These are phyloP conservation scores for Ambrosia hybrid DNA, from an alignment of 140 eudicot genomes.

Conservation along the genomic window DNA sequence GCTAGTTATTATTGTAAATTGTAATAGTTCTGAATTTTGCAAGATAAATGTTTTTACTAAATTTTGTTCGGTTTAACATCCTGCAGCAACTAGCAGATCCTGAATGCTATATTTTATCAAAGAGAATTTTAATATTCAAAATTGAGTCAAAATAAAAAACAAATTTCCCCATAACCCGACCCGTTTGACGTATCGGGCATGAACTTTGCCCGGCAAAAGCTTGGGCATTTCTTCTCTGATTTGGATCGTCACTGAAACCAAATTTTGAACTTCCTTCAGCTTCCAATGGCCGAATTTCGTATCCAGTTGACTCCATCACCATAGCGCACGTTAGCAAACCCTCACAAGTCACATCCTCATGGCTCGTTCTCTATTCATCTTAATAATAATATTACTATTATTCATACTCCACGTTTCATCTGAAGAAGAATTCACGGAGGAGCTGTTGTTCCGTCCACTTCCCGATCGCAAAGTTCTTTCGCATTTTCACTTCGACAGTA, in stretches of 20 bases:
- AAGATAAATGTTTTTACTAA: too few relatives aligned
- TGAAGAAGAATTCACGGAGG: conserved; percentile 81
- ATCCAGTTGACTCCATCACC: not conserved
- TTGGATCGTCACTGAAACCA: conserved; percentile 23
- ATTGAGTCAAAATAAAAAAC: not conserved
- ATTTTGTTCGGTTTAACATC: too few relatives aligned
- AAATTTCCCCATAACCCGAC: conserved; percentile 4
- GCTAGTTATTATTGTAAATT: too few relatives aligned
- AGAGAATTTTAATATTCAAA: too few relatives aligned
- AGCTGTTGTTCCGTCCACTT: conserved; percentile 75
- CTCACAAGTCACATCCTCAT: conserved; percentile 28
- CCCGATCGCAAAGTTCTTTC: conserved; percentile 96
- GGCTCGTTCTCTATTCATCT: conserved; percentile 28
- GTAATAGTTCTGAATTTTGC: too few relatives aligned
- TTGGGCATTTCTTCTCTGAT: conserved; percentile 8
- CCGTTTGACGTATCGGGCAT: conserved; percentile 10
- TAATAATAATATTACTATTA: conserved; percentile 13
- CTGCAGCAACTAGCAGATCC: too few relatives aligned
- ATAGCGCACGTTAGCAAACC: conserved; percentile 11
- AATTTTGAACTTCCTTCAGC: conserved; percentile 10
- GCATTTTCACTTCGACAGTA: conserved; percentile 75
- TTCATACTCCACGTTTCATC: conserved; percentile 35
- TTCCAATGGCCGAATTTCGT: conserved; percentile 26
- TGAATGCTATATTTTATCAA: too few relatives aligned
- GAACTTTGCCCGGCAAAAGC: not conserved